phyloP scores from a whole-genome alignment of 176 grass and related monocot genomes.

The Elymus sibiricus region DNA sequence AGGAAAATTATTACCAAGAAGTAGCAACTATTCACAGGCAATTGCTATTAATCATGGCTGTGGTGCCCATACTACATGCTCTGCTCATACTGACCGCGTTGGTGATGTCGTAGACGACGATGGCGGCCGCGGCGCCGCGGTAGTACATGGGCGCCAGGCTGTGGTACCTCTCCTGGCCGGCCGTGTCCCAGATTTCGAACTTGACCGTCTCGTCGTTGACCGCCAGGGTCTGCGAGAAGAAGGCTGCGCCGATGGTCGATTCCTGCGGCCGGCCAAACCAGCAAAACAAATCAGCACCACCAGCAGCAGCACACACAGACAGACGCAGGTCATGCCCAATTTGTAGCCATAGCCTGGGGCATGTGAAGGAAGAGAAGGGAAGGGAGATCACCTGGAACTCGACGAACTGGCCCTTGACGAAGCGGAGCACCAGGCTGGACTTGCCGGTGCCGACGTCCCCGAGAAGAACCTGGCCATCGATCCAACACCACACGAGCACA shows the following conservation, averaged over 20 bases:
- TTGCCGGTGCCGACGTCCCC: conserved; percentile 92
- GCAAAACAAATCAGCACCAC: neutral
- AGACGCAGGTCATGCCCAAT: neutral
- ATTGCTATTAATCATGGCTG: neutral
- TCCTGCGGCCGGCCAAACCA: conserved; percentile 42
- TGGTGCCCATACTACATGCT: neutral
- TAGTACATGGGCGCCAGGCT: conserved; percentile 97
- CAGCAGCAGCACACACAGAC: neutral
- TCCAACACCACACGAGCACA: neutral
- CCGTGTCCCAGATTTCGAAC: conserved; percentile 98
- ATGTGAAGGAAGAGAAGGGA: neutral
- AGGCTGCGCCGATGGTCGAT: conserved; percentile 86
- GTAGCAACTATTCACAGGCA: neutral
- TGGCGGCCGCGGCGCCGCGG: conserved; percentile 67
- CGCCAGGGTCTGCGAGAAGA: conserved; percentile 88
- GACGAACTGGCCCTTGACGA: conserved; percentile 97
- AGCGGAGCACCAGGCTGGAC: conserved; percentile 88
- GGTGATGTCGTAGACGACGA: conserved; percentile 88
- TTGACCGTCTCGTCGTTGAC: conserved; percentile 76
- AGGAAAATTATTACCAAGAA: neutral
- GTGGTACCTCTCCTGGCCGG: conserved; percentile 91
- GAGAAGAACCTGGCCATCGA: conserved; percentile 66
- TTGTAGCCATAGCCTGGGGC: neutral
- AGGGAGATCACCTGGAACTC: conserved; percentile 77
- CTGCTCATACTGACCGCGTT: conserved; percentile 79